Evolutionary conservation across 2,329 filamentous ascomycete genomes (phyloP).

Genomic region (Neofusicoccum cordaticola): DNA sequence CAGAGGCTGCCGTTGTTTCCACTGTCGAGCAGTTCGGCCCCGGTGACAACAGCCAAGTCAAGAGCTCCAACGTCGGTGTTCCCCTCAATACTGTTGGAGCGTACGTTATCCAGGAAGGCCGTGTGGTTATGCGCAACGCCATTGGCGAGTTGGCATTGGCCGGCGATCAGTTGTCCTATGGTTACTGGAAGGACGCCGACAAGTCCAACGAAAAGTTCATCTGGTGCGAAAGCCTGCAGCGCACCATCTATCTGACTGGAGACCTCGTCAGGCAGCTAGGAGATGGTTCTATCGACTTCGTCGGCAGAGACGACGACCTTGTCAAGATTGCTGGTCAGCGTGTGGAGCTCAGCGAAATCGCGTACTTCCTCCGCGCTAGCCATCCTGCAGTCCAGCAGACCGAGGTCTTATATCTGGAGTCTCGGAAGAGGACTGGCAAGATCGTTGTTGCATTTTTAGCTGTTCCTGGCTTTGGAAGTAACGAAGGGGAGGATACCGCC

Average conservation of each 20-base stretch:
- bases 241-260: slow-evolving; percentile 19
- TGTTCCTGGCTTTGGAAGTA: slow-evolving; percentile 20
- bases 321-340: slow-evolving; percentile 20
- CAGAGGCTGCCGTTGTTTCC: slow-evolving; percentile 35
- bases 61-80: slow-evolving; percentile 32
- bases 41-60: slow-evolving; percentile 13
- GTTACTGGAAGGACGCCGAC: slow-evolving; percentile 31
- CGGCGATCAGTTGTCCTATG: slow-evolving; percentile 36
- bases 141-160: slow-evolving; percentile 37
- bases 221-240: slow-evolving; percentile 24
- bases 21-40: slow-evolving; percentile 28
- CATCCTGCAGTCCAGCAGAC: slow-evolving; percentile 12
- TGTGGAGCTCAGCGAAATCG: slow-evolving; percentile 21
- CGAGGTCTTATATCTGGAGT: slow-evolving; percentile 8
- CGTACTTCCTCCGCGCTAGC: slow-evolving; percentile 8
- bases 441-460: slow-evolving; percentile 35
- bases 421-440: slow-evolving; percentile 9
- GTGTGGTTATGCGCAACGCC: slow-evolving; percentile 25
- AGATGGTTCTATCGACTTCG: slow-evolving; percentile 19
- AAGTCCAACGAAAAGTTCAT: slow-evolving; percentile 30
- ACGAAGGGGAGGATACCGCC: slow-evolving; percentile 6
- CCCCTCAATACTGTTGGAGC: slow-evolving; percentile 26
- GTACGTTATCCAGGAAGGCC: slow-evolving; percentile 20
- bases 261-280: slow-evolving; percentile 19
- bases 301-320: slow-evolving; percentile 20